Evolutionary conservation across 2,329 filamentous ascomycete genomes (phyloP), one percentile per base, ranked within the genome.

Genomic region (Exserohilum rostratum): DNA sequence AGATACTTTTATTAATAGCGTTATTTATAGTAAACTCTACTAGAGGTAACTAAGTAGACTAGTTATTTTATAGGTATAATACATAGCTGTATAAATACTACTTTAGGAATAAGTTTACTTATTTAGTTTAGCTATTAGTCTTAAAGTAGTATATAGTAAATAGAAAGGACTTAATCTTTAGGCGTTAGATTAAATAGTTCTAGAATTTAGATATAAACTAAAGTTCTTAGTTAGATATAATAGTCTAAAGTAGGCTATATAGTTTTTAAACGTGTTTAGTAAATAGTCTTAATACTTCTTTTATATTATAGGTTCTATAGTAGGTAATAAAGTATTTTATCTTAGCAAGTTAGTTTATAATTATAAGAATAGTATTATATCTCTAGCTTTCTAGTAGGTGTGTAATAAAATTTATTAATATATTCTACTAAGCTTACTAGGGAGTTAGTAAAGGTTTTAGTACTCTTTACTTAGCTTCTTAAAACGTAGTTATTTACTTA

Each of bases 371-470:
- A 25, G 17, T 7, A 11, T 40, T 6, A 12, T 13, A 40, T 4
- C 7, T 6, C 10, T 13, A 4, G 13, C 38, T 40, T 11, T 40
- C 13, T 11, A 27, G 29, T 9, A 44, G 22, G 20, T 17, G 22
- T 0, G 40, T 38, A 13, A 51, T 45, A 22, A 38, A 52, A 12
- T 52, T 30, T 5, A 46, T 40, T 2, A 20, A 52, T 4, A 52
- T 29, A 7, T 17, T 12, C 17, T 6, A 3, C 50, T 15, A 53
- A 25, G 22, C 22, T 25, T 7, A 7, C 22, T 25, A 7, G 22
- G 38, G 38, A 13, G 50, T 45, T 11, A 17, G 45, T 11, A 54
- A 30, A 4, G 38, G 51, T n/a, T 40, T 25, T 7, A 54, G 39
- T 5, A 54, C 37, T 35, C 45, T 38, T 12, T 50, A 13, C 6